Evolutionary conservation across 1,284 basidiomycete species (phyloP), one percentile per base, ranked within the genome.

Genomic region (Hemileia vastatrix): DNA sequence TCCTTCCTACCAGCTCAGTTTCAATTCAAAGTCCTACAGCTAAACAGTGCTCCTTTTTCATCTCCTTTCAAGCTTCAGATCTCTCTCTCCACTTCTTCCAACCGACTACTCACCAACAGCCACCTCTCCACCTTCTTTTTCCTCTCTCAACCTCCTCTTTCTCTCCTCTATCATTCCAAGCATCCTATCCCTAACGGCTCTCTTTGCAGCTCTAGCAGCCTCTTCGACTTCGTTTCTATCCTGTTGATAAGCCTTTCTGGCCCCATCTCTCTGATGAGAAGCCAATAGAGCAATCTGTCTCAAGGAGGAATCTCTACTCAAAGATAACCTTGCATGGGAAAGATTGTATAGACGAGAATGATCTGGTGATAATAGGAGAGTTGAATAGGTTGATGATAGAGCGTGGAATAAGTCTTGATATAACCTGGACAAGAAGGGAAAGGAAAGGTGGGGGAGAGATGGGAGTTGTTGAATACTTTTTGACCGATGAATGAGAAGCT

Each of bases 91-190:
- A 24, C 23, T 15, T 50, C 23, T n/a, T 13, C n/a, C 23, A 13
- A 13, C 31, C 9, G 5, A 11, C 4, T 23, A 64, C 63, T 52
- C 63, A 64, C 62, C 72, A 13, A 68, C 67, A 1, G 68, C 67
- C 2, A 71, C 69, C 59, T 74, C 73, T 49, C 71, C 73, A 27
- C 71, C 67, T 45, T 75, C 73, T 56, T 69, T 70, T 27, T 75
- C 73, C 32, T 74, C 72, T 23, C 66, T 66, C 56, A 75, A 63
- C 18, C 68, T 64, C 50, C 67, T 69, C 60, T 72, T 69, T 54
- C 72, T 67, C 32, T 74, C 70, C 52, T 75, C 72, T 24, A 74
- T 69, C 1, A 72, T 54, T 2, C 65, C 67, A 15, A 74, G 61
- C 47, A 75, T 64, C 64, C 70, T 70, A 52, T 75, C 73, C 4